Evolutionary conservation across 148 eudicot genomes (phyloP).

Genomic region (Fallopia convolvulus): DNA sequence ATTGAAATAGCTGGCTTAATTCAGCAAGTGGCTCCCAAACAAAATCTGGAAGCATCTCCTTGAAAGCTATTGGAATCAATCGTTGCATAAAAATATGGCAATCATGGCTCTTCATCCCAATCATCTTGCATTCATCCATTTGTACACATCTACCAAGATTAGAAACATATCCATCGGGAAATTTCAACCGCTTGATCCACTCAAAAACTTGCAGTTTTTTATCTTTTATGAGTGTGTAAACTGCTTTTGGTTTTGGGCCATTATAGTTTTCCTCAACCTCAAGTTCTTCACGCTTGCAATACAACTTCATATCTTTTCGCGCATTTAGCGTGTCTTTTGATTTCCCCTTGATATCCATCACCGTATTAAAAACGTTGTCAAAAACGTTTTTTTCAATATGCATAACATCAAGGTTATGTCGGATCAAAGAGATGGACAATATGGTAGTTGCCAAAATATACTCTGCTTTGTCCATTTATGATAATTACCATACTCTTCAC

Average conservation of each 20-base stretch:
- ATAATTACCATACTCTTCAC: background rate
- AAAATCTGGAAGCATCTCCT: slow-evolving; percentile 7
- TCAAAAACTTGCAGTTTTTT: slow-evolving; percentile 11
- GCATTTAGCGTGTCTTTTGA: too few relatives aligned
- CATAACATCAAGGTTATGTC: too few relatives aligned
- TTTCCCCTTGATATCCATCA: too few relatives aligned
- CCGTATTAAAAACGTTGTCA: too few relatives aligned
- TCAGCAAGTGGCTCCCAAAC: slow-evolving; percentile 18
- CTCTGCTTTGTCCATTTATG: too few relatives aligned
- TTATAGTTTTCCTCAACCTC: background rate
- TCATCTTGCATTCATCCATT: background rate
- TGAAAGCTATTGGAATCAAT: slow-evolving; percentile 17
- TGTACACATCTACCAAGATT: slow-evolving; percentile 18
- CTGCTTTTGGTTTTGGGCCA: slow-evolving; percentile 9
- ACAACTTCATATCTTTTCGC: too few relatives aligned
- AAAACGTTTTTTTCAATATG: too few relatives aligned
- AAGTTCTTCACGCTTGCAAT: too few relatives aligned
- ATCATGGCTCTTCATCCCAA: slow-evolving; percentile 1
- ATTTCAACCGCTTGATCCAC: slow-evolving; percentile 5
- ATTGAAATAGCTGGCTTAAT: slow-evolving; percentile 21
- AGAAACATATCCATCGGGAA: slow-evolving; percentile 17
- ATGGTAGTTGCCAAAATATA: too few relatives aligned
- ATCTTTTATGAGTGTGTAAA: background rate
- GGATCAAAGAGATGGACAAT: too few relatives aligned
- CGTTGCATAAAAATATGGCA: slow-evolving; percentile 19